These are phyloP conservation scores for Megacollybia marginata DNA, from an alignment of 768 basidiomycete species.

Conservation along the genomic window DNA sequence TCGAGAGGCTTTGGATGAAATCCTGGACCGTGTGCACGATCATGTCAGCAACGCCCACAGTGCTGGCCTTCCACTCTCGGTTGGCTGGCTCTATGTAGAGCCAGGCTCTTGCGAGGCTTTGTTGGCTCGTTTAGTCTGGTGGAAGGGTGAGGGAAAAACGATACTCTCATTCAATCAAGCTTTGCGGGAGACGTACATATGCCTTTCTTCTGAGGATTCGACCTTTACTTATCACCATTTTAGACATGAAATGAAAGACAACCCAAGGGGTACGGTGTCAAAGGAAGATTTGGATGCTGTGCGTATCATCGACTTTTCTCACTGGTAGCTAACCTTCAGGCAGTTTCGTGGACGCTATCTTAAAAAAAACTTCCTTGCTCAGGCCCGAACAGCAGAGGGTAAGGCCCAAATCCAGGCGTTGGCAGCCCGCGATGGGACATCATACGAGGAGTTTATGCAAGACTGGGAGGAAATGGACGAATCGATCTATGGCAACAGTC, in stretches of 20 bases:
- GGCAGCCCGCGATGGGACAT: not conserved
- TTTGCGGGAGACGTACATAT: not conserved
- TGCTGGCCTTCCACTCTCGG: not conserved
- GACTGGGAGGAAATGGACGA: not conserved
- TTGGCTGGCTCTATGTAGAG: not conserved
- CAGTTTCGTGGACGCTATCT: too few species aligned
- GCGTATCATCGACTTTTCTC: too few species aligned
- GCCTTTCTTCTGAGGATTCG: too few species aligned
- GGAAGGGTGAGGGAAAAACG: conserved; percentile 1
- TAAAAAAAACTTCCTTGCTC: too few species aligned
- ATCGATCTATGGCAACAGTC: not conserved
- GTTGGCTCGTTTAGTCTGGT: not conserved
- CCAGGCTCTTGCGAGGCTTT: not conserved
- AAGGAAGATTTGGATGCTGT: too few species aligned
- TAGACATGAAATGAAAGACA: too few species aligned
- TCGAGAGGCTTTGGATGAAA: not conserved
- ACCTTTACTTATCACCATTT: too few species aligned
- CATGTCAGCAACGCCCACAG: not conserved
- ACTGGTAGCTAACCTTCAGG: too few species aligned
- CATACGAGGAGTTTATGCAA: not conserved
- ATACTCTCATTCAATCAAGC: not conserved
- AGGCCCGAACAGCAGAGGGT: too few species aligned
- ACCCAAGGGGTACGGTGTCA: too few species aligned
- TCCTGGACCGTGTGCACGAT: not conserved
- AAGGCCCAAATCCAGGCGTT: not conserved